Base-by-base conservation (phyloP, 2,329 filamentous ascomycete genomes). In the Colletotrichum lini region DNA sequence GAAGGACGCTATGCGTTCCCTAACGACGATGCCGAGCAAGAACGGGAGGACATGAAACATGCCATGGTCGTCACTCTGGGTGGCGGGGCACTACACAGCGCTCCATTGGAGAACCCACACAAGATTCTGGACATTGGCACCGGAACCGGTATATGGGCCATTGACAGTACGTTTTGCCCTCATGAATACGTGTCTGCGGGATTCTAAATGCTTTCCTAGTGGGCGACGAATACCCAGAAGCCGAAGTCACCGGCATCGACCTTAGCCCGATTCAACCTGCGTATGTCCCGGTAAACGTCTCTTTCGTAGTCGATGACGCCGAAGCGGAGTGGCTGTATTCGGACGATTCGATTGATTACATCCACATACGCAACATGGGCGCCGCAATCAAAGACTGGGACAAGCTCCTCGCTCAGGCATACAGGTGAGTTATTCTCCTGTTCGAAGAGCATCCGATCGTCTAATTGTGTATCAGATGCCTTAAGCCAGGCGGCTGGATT, bases 91-190 rank as follows among this genome's bases (percentile, higher is more conserved):
- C 15, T 65, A 2, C 66, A 69, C 8, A 18, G 16, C 3, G 61
- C 44, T 2, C 66, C 61, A 2, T 2, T 69, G 0, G 3, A 65
- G 2, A 65, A 40, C 15, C 65, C 70, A 1, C 59, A 61, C 3
- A 58, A 40, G 3, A 45, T 69, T 7, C n/a, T 70, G 0, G 66
- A 72, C 2, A 10, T 72, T 1, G 60, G 70, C 5, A 72, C 65
- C 10, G 86, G 85, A 1, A 85, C 83, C 38, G 85, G 84, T 30
- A 82, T 88, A 52, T 91, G 89, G 89, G 88, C 88, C 1, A 84
- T 89, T 61, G 84, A 86, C 73, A 79, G 84, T 86, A 75, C 35
- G 80, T 79, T 23, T 1, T 16, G 7, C 18, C 2, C 7, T 6
- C 1, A 15, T 3, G 4, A 49, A 6, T 10, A 2, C 1, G 2